Base-by-base conservation (phyloP, 2,329 filamentous ascomycete species). In the Fusarium heterosporum region DNA sequence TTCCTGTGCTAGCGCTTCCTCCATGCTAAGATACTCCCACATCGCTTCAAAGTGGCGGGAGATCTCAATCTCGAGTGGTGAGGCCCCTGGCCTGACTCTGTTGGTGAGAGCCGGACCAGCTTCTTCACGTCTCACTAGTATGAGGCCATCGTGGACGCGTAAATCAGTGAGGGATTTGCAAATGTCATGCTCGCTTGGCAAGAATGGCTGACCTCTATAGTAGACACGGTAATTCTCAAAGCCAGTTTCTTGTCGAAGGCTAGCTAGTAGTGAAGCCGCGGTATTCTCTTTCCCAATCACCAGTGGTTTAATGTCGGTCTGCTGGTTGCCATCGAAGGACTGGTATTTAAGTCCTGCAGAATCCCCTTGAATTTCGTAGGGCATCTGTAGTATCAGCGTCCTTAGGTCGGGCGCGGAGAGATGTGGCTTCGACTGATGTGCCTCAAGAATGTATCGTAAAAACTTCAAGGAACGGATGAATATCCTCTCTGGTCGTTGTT, bases 31-130 rank as follows among this genome's bases (percentile, higher is more conserved):
- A 72, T 95, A 91, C 41, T 88, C 86, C 84, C 96, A 97, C 25
- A 99, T 80, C 62, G 95, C 89, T 53, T 92, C 86, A 72, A 97
- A 97, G 76, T 96, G 92, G 57, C 89, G 85, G 69, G 96, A 81
- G 22, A 98, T 89, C 71, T 95, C 92, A 13, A 87, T 84, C 74
- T 98, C 93, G 4, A 98, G 84, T 34, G 80, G 85, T 64, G 81
- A 89, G 45, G 81, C 85, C 48, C 80, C 87, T 50, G 78, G 83
- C 63, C 81, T 82, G 51, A 84, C 78, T 29, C 82, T 73, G 64
- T 81, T 70, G 26, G 83, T 74, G 56, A 81, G 77, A 5, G 79
- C 77, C 10, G 79, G 75, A 1, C 78, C 73, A 14, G 84, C 82
- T 19, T 84, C 82, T 41, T 88, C 85, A 16, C 84, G 83, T 69